Conservation (phyloP, 352 stramenopile genomes). For the Phytophthora parvispora region DNA sequence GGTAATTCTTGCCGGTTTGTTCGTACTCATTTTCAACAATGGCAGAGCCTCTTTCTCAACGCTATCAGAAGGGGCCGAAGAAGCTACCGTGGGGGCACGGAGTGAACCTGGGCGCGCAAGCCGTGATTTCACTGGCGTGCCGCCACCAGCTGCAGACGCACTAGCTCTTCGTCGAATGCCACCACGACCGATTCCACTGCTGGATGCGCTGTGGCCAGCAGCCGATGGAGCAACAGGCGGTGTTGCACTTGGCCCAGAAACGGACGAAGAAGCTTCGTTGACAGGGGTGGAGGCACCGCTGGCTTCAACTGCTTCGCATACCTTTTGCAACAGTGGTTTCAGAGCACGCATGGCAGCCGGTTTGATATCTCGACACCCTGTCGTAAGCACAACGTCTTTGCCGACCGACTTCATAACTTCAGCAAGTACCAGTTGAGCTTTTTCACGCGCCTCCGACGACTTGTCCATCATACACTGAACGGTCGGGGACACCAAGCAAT, state of each 20-base stretch:
- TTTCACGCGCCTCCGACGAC: constrained; percentile 84
- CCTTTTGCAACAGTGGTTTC: constrained; percentile 88
- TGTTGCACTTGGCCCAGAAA: constrained; percentile 6
- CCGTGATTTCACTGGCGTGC: constrained; percentile 42
- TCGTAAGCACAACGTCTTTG: constrained; percentile 75
- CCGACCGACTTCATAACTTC: constrained; percentile 89
- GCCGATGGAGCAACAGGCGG: constrained; percentile 16
- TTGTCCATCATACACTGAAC: constrained; percentile 90
- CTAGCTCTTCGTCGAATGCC: constrained; percentile 33
- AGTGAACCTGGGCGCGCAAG: constrained; percentile 49
- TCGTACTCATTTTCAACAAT: constrained; percentile 75
- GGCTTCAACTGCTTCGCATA: constrained; percentile 55
- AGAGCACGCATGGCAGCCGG: constrained; percentile 88
- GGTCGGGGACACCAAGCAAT: constrained; percentile 68
- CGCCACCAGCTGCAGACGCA: constrained; percentile 20
- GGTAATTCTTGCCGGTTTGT: constrained; percentile 63
- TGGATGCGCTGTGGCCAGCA: constrained; percentile 12
- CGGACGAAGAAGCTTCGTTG: constrained; percentile 9
- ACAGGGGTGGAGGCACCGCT: constrained; percentile 8
- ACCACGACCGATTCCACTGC: constrained; percentile 21
- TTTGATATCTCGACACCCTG: constrained; percentile 85
- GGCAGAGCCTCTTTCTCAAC: constrained; percentile 45
- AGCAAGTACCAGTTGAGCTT: constrained; percentile 78
- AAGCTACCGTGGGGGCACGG: constrained; percentile 18
- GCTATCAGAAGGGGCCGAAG: constrained; percentile 50